Percentiles rank a stretch among this genome's conserved stretches.
These are phyloP conservation scores for Cylindrotheca closterium DNA, from an alignment of 108 stramenopile species.

Conservation along the genomic window DNA sequence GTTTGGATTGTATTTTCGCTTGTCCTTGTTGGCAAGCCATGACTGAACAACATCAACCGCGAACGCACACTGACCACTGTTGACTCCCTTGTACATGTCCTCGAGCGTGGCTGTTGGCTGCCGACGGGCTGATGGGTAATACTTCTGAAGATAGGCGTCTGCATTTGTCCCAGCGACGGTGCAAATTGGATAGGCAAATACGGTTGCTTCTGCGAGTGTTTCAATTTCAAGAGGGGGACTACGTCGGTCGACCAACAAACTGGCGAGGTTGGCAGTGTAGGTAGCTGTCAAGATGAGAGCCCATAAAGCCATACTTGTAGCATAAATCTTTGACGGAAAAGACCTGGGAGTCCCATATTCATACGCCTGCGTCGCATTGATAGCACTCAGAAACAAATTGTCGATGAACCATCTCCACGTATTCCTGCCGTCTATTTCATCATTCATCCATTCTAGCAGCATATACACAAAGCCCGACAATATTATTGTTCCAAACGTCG, in stretches of 20 bases:
- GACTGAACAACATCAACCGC: slow-evolving; percentile 6
- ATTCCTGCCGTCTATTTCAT: not conserved
- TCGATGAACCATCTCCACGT: not conserved
- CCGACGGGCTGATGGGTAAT: slow-evolving; percentile 11
- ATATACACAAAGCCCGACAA: slow-evolving; percentile 23
- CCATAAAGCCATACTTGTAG: slow-evolving; percentile 31
- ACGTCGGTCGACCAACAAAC: slow-evolving; percentile 25
- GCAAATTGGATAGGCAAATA: slow-evolving; percentile 18
- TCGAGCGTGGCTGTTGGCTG: slow-evolving; percentile 14
- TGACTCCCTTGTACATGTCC: slow-evolving; percentile 15
- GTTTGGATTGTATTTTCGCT: slow-evolving; percentile 18
- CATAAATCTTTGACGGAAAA: slow-evolving; percentile 16
- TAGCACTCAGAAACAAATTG: not conserved
- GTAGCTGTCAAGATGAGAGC: slow-evolving; percentile 27
- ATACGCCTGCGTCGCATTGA: slow-evolving; percentile 4
- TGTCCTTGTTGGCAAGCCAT: slow-evolving; percentile 15
- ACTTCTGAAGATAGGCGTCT: slow-evolving; percentile 4
- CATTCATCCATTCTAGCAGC: slow-evolving; percentile 18
- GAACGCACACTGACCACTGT: slow-evolving; percentile 21
- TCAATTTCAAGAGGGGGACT: slow-evolving; percentile 10
- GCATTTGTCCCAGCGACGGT: not conserved
- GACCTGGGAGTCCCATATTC: not conserved
- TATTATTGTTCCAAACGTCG: slow-evolving; percentile 23
- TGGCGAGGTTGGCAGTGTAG: slow-evolving; percentile 45
- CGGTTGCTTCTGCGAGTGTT: slow-evolving; percentile 23